Conservation (phyloP, 495 filamentous ascomycete genomes). For the Hyaloscypha finlandica region DNA sequence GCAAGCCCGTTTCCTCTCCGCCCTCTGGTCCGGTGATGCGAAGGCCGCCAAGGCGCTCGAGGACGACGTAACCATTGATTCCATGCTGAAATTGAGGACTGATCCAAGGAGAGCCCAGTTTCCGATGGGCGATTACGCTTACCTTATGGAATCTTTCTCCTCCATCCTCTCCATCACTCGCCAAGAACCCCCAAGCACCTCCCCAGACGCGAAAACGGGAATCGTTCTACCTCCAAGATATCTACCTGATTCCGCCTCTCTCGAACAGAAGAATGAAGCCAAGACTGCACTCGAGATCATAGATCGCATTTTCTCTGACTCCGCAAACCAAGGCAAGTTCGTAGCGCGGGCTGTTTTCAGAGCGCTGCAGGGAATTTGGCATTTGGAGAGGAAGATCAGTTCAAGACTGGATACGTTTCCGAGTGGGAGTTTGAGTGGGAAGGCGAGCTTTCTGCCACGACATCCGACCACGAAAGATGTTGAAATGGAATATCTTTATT, state of each 20-base stretch:
- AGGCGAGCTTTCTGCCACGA: constrained; percentile 63
- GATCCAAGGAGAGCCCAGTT: constrained; percentile 57
- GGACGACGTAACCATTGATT: constrained; percentile 45
- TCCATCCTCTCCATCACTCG: constrained; percentile 48
- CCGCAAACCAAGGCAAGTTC: constrained; percentile 38
- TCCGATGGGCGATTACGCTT: constrained; percentile 81
- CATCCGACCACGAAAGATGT: constrained; percentile 44
- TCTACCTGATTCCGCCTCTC: constrained; percentile 14
- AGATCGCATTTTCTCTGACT: constrained; percentile 17
- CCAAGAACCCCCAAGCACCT: constrained; percentile 19
- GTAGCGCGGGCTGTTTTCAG: constrained; percentile 68
- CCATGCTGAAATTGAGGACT: constrained; percentile 44
- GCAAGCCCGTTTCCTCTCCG: constrained; percentile 69
- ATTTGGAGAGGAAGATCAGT: constrained; percentile 49
- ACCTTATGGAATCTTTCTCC: constrained; percentile 72
- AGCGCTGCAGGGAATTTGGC: constrained; percentile 75
- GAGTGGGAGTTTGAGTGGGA: constrained; percentile 61
- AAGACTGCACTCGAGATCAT: constrained; percentile 14
- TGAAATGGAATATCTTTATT: constrained; percentile 63
- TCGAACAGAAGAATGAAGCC: constrained; percentile 11
- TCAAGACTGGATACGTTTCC: constrained; percentile 52
- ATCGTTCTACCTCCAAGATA: constrained; percentile 31
- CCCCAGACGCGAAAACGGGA: constrained; percentile 36
- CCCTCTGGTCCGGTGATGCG: constrained; percentile 40
- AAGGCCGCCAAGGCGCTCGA: constrained; percentile 17